Evolutionary conservation across 2,329 filamentous ascomycete genomes (phyloP).

Genomic region (Claviceps paspali): DNA sequence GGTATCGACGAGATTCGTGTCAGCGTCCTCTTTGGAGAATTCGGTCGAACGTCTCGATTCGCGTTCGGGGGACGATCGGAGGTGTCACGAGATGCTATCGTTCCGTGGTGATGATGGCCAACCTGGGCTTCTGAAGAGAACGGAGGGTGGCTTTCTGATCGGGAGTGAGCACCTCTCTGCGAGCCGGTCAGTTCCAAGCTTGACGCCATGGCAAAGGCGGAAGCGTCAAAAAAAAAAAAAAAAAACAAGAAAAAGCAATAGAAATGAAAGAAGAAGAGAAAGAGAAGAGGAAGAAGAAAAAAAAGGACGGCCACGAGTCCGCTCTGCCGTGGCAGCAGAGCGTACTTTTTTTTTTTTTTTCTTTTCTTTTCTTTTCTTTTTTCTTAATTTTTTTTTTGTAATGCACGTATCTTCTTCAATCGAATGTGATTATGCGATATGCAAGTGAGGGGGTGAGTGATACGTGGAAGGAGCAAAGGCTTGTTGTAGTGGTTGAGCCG

Average conservation of each 20-base stretch:
- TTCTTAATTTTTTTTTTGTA: too few species aligned
- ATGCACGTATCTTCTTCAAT: neutral
- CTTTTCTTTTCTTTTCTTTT: too few species aligned
- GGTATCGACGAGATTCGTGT: slow-evolving; percentile 29
- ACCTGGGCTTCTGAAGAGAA: slow-evolving; percentile 29
- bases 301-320: neutral
- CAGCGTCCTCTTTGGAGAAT: slow-evolving; percentile 25
- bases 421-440: neutral
- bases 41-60: slow-evolving; percentile 35
- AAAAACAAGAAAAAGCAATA: too few species aligned
- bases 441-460: neutral
- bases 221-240: too few species aligned
- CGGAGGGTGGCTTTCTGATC: slow-evolving; percentile 15
- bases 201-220: slow-evolving; percentile 13
- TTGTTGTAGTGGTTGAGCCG: neutral
- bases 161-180: slow-evolving; percentile 12
- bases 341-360: neutral
- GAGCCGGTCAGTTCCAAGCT: slow-evolving; percentile 16
- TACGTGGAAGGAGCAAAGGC: too few species aligned
- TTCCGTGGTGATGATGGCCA: slow-evolving; percentile 19
- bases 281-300: too few species aligned
- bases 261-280: too few species aligned
- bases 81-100: slow-evolving; percentile 17
- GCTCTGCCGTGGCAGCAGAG: slow-evolving; percentile 1
- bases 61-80: slow-evolving; percentile 35